These are phyloP conservation scores for Trichoderma sp. DNA, from an alignment of 2,329 filamentous ascomycete genomes.

Conservation along the genomic window DNA sequence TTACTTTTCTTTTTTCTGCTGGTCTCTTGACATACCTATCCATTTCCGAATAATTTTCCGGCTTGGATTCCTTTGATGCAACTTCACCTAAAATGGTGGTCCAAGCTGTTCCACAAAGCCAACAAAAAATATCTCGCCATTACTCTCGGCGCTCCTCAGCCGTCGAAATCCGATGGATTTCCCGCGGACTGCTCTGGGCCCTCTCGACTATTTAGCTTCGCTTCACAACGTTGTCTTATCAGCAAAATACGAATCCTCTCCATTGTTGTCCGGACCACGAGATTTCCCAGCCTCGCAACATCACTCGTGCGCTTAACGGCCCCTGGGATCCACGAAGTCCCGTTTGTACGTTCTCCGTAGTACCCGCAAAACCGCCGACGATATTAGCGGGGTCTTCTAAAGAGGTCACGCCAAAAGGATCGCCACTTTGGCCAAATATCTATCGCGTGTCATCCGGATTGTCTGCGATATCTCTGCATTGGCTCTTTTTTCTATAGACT, in stretches of 20 bases:
- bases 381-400: constrained; percentile 1
- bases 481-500: background rate
- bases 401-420: constrained; percentile 3
- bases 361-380: constrained; percentile 18
- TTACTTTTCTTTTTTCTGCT: background rate
- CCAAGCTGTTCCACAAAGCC: background rate
- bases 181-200: background rate
- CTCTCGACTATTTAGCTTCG: background rate
- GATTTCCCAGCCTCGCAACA: background rate
- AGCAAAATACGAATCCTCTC: background rate
- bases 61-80: background rate
- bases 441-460: background rate
- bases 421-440: background rate
- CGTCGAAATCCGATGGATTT: background rate
- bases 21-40: background rate
- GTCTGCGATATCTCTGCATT: background rate
- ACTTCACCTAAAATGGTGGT: background rate
- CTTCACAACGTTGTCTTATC: background rate
- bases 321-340: background rate
- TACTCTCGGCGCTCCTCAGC: background rate
- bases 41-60: constrained; percentile 3
- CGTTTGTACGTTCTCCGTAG: background rate
- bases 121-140: background rate
- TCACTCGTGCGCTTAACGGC: constrained; percentile 17
- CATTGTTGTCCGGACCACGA: background rate